Conservation (phyloP, 2,329 filamentous ascomycete species). For the Penicillium sp. region DNA sequence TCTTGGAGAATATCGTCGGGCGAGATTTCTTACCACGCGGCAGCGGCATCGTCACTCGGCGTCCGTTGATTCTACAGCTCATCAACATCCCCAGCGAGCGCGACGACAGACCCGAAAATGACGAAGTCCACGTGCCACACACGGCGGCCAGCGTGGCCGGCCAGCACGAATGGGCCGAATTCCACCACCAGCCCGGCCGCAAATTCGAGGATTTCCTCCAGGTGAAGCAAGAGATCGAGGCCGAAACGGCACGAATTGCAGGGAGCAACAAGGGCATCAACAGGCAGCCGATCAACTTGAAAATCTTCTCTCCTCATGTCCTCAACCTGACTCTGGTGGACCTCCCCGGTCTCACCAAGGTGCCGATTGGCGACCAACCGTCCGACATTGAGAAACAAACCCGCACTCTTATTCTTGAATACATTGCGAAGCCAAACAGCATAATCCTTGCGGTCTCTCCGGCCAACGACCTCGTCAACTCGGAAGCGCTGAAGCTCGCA, state of each 20-base stretch:
- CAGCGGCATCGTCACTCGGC: constrained; percentile 90
- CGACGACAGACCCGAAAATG: constrained; percentile 62
- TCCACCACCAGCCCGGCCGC: constrained; percentile 86
- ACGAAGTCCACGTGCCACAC: constrained; percentile 66
- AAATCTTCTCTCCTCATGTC: constrained; percentile 96
- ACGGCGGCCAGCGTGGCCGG: constrained; percentile 66
- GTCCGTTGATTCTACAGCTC: constrained; percentile 92
- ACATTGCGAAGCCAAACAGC: constrained; percentile 98
- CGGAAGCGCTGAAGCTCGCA: constrained; percentile 91
- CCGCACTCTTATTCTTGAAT: constrained; percentile 90
- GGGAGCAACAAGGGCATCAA: constrained; percentile 99
- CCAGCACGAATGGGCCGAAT: constrained; percentile 81
- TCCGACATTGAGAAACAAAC: constrained; percentile 99
- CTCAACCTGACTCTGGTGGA: constrained; percentile 95
- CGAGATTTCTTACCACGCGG: constrained; percentile 94
- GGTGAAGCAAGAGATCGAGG: constrained; percentile 95
- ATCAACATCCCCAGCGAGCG: constrained; percentile 83
- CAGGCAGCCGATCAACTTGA: constrained; percentile 93
- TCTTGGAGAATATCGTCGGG: constrained; percentile 97
- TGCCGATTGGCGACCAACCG: constrained; percentile 95
- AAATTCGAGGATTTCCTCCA: constrained; percentile 87
- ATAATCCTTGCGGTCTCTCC: constrained; percentile 95
- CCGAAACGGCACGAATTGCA: constrained; percentile 88
- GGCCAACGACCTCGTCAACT: constrained; percentile 97
- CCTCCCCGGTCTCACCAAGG: constrained; percentile 92